Evolutionary conservation across 2,329 filamentous ascomycete genomes (phyloP).

Genomic region (Clonostachys chloroleuca): DNA sequence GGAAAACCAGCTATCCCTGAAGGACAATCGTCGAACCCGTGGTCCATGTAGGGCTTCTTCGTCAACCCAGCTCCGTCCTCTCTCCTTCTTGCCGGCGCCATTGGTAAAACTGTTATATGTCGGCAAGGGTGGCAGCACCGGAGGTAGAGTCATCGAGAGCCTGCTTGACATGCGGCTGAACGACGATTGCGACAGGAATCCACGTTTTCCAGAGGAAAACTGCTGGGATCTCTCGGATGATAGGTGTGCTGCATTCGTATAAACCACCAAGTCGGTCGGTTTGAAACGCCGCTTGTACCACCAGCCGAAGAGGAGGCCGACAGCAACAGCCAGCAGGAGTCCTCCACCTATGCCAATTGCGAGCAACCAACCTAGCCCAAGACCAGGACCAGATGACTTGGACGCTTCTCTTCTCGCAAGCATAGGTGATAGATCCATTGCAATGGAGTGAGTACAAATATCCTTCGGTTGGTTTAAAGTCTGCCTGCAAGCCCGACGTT

Average conservation of each 20-base stretch:
- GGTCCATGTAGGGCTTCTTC: slow-evolving; percentile 47
- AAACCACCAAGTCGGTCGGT: not conserved
- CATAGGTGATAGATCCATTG: not conserved
- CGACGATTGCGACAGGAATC: not conserved
- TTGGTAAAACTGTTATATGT: slow-evolving; percentile 18
- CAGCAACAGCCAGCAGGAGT: slow-evolving; percentile 32
- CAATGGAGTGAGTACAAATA: not conserved
- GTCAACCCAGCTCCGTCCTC: slow-evolving; percentile 33
- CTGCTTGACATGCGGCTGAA: not conserved
- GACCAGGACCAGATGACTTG: slow-evolving; percentile 6
- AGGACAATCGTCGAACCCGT: slow-evolving; percentile 23
- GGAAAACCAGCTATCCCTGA: slow-evolving; percentile 23
- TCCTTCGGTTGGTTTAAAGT: no score
- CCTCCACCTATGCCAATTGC: slow-evolving; percentile 43
- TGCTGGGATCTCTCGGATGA: not conserved
- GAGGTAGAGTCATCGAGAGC: slow-evolving; percentile 8
- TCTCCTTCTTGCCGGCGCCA: not conserved
- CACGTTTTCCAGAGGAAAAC: slow-evolving; percentile 10
- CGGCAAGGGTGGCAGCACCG: slow-evolving; percentile 24
- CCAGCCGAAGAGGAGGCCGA: slow-evolving; percentile 38
- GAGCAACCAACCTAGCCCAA: slow-evolving; percentile 32
- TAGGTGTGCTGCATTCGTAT: no score
- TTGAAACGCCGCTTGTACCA: slow-evolving; percentile 14
- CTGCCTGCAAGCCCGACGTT: not conserved
- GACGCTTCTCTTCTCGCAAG: not conserved